These are phyloP conservation scores for Neckera pumila DNA, from an alignment of 225 moss, liverwort and hornwort genomes.

Conservation along the genomic window DNA sequence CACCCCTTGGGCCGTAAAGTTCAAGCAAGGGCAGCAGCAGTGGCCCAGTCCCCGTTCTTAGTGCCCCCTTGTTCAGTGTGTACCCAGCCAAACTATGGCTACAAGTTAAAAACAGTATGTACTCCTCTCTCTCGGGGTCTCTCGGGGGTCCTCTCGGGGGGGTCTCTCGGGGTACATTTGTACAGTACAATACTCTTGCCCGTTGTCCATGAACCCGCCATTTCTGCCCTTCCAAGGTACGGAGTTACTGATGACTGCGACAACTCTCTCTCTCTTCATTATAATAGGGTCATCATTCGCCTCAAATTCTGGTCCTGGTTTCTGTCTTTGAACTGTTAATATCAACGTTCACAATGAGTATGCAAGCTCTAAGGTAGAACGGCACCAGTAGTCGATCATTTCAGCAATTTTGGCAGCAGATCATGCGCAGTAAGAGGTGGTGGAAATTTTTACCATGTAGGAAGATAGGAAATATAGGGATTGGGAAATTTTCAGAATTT, in stretches of 20 bases:
- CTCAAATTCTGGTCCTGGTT: neutral
- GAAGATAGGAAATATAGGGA: too few relatives aligned
- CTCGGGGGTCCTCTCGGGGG: neutral
- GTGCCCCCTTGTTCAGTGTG: neutral
- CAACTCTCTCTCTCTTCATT: neutral
- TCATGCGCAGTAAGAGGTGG: too few relatives aligned
- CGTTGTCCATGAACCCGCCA: neutral
- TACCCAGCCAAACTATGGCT: neutral
- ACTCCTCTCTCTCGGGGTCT: neutral
- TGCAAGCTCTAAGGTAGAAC: too few relatives aligned
- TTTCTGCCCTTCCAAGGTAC: neutral
- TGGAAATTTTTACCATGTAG: too few relatives aligned
- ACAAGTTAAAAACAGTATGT: neutral
- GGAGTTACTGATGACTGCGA: neutral
- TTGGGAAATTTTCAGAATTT: too few relatives aligned
- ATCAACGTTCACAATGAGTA: too few relatives aligned
- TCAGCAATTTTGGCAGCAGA: too few relatives aligned
- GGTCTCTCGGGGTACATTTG: neutral
- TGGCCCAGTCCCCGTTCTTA: neutral
- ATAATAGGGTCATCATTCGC: neutral
- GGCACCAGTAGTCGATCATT: too few relatives aligned
- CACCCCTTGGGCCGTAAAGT: slow-evolving; percentile 4
- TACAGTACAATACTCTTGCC: neutral
- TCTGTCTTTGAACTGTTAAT: neutral
- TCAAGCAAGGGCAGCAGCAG: neutral